phyloP scores from a whole-genome alignment of 1,139 yeast genomes.

The Debaryomycetaceae sp. region DNA sequence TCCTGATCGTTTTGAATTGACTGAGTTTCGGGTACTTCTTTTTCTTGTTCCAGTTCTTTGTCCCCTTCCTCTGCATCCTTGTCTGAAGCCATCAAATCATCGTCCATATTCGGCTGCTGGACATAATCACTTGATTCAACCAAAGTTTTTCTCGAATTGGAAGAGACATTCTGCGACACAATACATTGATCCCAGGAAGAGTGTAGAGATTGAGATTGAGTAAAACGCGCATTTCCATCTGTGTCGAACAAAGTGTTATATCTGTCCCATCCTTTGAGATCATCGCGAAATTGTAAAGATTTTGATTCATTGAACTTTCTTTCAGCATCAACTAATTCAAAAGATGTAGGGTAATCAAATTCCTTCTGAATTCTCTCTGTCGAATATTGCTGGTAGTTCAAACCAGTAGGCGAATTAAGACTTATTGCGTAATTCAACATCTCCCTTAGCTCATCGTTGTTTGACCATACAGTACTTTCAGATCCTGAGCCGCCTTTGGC shows the following conservation, averaged over 20 bases:
- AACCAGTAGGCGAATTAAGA: conserved; percentile 17
- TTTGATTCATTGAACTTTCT: conserved; percentile 4
- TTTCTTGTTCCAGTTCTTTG: neutral
- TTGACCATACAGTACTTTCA: conserved; percentile 29
- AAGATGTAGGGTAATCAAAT: conserved; percentile 23
- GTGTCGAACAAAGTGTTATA: conserved; percentile 9
- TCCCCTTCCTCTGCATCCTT: neutral
- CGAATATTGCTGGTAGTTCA: conserved; percentile 1
- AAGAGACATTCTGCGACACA: no score
- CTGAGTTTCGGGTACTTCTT: neutral
- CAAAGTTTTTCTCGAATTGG: no score
- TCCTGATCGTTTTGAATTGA: neutral
- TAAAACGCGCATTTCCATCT: neutral
- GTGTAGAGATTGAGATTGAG: neutral
- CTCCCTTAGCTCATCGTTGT: conserved; percentile 28
- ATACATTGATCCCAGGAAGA: no score
- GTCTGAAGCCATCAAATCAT: neutral
- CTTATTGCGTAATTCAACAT: conserved; percentile 29
- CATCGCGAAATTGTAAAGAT: conserved; percentile 10
- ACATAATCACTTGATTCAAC: no score
- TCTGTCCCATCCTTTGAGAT: conserved; percentile 19
- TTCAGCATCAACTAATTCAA: conserved; percentile 24
- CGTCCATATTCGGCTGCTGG: no score
- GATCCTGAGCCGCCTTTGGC: conserved; percentile 11
- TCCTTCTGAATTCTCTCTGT: neutral